Base-by-base conservation (phyloP, 345 rosid species). In the Erodium maritimum region DNA sequence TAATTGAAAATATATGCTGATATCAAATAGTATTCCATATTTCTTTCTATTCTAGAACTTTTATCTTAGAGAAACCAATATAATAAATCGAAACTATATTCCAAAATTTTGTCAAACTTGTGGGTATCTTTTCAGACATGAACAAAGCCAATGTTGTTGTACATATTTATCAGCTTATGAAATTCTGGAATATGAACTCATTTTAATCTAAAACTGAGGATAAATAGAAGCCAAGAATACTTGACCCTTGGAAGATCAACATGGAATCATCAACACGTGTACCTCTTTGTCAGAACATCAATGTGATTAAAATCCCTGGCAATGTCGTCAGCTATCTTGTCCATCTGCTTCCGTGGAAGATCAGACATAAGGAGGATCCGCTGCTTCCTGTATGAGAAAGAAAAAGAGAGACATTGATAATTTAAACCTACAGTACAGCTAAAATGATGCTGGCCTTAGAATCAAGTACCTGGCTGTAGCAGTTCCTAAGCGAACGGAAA, bases 321-420 rank as follows among this genome's bases (percentile, higher is more conserved):
- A 46, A 81, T 67, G 63, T 65, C 76, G 57, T 93, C 99, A 62
- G 91, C 89, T 48, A 86, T 58, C 80, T 75, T 83, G 68, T 93
- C 95, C 70, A 88, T 87, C 76, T 93, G 94, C 77, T 86, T 93
- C 82, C 99, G 77, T 19, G 99, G 99, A 70, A 85, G 80, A 78
- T 91, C 98, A 60, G 95, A 81, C 93, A 91, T 74, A 61, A 91
- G 87, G 78, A 91, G 91, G 76, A 91, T 82, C 75, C 89, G 83
- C 73, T 93, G 99, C 82, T 71, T 80, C 91, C 96, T 91, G 69
- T 9, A 21, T 5, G 17, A 10, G 21, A 10, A 12, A 5, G 11
- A 55, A 51, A 37, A 37, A 18, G 21, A 19, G 22, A 61, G 25
- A 68, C 54, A 65, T 21, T 55, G 54, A 63, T 54, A 22, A 67